Conservation (phyloP, 345 rosid genomes). For the Aquilaria malaccensis region DNA sequence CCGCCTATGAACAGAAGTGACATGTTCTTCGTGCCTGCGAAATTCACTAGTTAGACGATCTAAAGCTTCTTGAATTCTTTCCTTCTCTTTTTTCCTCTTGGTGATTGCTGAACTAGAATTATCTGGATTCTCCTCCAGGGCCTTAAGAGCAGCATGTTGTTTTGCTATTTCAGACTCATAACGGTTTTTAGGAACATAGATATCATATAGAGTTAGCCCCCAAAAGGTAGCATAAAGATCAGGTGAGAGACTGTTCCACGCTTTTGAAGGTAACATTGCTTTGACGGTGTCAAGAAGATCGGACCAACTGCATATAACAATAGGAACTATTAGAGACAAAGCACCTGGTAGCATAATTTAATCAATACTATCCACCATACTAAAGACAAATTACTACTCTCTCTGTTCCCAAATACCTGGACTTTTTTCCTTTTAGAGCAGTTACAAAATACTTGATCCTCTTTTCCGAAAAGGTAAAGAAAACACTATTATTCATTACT, state of each 20-base stretch:
- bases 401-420: too few species aligned
- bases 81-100: conserved; percentile 98
- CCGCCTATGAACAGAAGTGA: conserved; percentile 82
- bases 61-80: conserved; percentile 96
- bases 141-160: conserved; percentile 92
- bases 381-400: too few species aligned
- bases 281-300: conserved; percentile 85
- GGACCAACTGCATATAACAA: conserved; percentile 70
- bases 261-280: conserved; percentile 87
- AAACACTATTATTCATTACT: too few species aligned
- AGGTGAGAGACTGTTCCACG: conserved; percentile 99
- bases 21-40: conserved; percentile 86
- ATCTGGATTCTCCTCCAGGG: conserved; percentile 89
- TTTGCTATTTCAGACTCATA: conserved; percentile 93
- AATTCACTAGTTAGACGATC: conserved; percentile 87
- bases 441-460: too few species aligned
- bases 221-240: conserved; percentile 95
- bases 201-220: conserved; percentile 98
- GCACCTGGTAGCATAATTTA: too few species aligned
- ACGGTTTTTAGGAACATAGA: conserved; percentile 89
- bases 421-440: too few species aligned
- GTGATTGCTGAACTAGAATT: conserved; percentile 92
- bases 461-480: too few species aligned
- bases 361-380: too few species aligned
- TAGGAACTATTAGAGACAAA: too few species aligned